Evolutionary conservation across 106 monocot genomes (phyloP).

Genomic region (Hemerocallis citrina): DNA sequence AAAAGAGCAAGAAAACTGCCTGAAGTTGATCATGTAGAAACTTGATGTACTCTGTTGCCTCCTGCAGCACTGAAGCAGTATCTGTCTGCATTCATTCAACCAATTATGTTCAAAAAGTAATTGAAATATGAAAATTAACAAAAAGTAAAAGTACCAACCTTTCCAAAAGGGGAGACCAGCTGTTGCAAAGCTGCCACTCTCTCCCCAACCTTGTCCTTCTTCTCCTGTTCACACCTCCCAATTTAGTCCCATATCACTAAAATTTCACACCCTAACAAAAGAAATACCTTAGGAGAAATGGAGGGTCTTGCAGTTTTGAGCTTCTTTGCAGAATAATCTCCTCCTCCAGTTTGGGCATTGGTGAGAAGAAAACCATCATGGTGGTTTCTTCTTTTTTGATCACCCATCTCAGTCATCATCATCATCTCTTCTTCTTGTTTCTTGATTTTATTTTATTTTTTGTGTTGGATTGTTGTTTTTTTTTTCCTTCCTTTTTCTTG

Average conservation of each 20-base stretch:
- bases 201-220: slow-evolving; percentile 80
- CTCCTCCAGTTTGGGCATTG: background rate
- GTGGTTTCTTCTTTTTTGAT: slow-evolving; percentile 22
- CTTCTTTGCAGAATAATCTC: slow-evolving; percentile 17
- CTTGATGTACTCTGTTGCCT: slow-evolving; percentile 69
- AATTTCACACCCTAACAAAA: background rate
- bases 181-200: slow-evolving; percentile 64
- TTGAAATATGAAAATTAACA: background rate
- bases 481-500: slow-evolving; percentile 3
- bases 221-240: slow-evolving; percentile 26
- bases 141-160: slow-evolving; percentile 23
- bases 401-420: slow-evolving; percentile 26
- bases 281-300: slow-evolving; percentile 18
- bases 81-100: slow-evolving; percentile 38
- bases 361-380: slow-evolving; percentile 11
- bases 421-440: slow-evolving; percentile 26
- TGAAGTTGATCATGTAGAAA: slow-evolving; percentile 72
- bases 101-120: background rate
- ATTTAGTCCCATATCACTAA: background rate
- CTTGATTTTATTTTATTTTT: too few species aligned
- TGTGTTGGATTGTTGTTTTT: too few species aligned
- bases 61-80: slow-evolving; percentile 72
- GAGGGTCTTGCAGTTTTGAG: slow-evolving; percentile 10
- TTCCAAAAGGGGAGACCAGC: slow-evolving; percentile 82
- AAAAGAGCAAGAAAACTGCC: slow-evolving; percentile 9